Evolutionary conservation across 495 filamentous ascomycete species (phyloP).

Genomic region (Darksidea phi): DNA sequence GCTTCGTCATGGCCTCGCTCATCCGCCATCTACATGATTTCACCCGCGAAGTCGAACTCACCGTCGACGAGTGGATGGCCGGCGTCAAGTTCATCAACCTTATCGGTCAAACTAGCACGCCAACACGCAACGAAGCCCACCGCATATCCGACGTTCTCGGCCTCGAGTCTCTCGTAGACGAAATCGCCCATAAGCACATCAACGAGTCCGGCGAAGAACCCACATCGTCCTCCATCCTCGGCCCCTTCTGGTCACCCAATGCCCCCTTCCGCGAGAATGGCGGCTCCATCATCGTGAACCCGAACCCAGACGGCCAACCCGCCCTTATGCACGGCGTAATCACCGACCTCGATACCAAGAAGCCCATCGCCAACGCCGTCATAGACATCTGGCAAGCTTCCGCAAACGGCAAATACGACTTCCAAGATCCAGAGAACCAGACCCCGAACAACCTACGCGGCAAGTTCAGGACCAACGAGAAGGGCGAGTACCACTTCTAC

Average conservation of each 20-base stretch:
- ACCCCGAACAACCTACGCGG: conserved; percentile 77
- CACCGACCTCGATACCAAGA: conserved; percentile 67
- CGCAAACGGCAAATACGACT: conserved; percentile 84
- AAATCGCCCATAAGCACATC: conserved; percentile 79
- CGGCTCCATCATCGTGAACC: conserved; percentile 69
- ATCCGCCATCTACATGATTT: conserved; percentile 82
- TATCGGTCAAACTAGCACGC: conserved; percentile 56
- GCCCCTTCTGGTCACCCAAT: conserved; percentile 84
- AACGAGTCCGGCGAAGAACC: conserved; percentile 67
- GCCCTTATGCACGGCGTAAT: conserved; percentile 75
- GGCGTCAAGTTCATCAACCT: conserved; percentile 62
- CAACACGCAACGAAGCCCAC: conserved; percentile 72
- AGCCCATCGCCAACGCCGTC: conserved; percentile 66
- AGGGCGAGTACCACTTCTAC: conserved; percentile 77
- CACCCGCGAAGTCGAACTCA: conserved; percentile 76
- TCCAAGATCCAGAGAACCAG: conserved; percentile 76
- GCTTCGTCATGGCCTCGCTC: conserved; percentile 61
- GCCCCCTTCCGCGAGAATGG: conserved; percentile 73
- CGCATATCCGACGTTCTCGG: conserved; percentile 76
- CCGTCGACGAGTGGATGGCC: conserved; percentile 75
- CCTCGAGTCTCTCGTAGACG: conserved; percentile 81
- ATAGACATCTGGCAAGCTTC: conserved; percentile 87
- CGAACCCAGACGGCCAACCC: conserved; percentile 62
- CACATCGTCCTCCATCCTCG: conserved; percentile 80
- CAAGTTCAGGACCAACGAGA: conserved; percentile 74